Evolutionary conservation across 2,329 filamentous ascomycete genomes (phyloP), one percentile per base, ranked within the genome.

Genomic region (Ceratocystis albifundus): DNA sequence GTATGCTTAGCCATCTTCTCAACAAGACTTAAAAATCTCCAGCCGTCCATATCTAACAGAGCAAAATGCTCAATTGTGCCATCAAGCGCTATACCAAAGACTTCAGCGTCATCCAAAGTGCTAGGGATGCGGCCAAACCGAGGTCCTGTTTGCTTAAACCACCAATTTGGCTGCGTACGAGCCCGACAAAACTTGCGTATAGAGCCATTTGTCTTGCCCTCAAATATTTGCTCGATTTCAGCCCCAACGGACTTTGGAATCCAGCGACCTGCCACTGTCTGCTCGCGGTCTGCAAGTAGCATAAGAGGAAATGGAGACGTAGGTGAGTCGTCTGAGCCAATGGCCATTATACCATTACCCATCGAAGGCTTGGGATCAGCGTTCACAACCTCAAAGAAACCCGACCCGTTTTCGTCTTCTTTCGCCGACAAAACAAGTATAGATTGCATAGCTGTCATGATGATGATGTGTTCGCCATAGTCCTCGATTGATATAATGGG

Each of bases 21-120:
- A 1, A 96, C 73, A 69, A 93, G 84, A 67, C 82, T 81, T 4
- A 97, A 78, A 3, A 96, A 78, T 5, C 80, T 80, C 83, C 87
- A 88, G 6, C 86, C 81, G 1, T 82, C 75, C 20, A 81, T 71
- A 8, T 80, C 77, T 0, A 97, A 76, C 15, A 92, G 76, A 0
- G 82, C 82, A 70, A 96, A 87, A 66, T 88, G 83, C 69, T 84
- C 83, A 28, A 92, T 71, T 0, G 86, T 84, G 1, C 89, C 89
- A 71, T 89, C 84, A 44, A 90, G 80, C 5, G 82, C 83, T 5
- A 87, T 78, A 0, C 88, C 89, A 44, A 92, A 73, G 66, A 85
- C 76, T 68, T 85, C 82, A 3, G 77, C 75, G 5, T 76, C 78
- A 55, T 80, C 78, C 2, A 72, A 69, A 0, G 77, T 77, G 69